Conservation (phyloP, 2,329 filamentous ascomycete genomes). For the Curvularia eragrostidis region DNA sequence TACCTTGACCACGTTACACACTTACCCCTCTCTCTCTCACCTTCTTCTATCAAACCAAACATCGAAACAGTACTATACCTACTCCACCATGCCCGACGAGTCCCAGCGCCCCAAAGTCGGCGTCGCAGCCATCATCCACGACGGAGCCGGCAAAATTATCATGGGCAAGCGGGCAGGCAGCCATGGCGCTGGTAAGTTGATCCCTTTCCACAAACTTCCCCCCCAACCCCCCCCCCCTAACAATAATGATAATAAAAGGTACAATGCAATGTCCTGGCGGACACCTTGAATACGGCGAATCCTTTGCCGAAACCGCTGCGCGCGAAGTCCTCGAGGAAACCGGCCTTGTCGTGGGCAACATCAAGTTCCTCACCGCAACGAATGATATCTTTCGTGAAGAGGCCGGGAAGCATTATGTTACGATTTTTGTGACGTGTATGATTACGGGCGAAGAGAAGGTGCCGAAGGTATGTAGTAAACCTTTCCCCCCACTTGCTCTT, state of each 20-base stretch:
- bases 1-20: too few species aligned
- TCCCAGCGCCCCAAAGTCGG: slow-evolving; percentile 52
- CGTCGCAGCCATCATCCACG: slow-evolving; percentile 58
- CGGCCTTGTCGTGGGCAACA: slow-evolving; percentile 58
- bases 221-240: background rate
- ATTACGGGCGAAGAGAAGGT: slow-evolving; percentile 57
- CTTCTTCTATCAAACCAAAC: background rate
- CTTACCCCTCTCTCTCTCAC: background rate
- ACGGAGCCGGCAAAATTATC: slow-evolving; percentile 53
- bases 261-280: slow-evolving; percentile 75
- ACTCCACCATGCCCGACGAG: slow-evolving; percentile 30
- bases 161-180: slow-evolving; percentile 57
- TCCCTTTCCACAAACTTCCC: background rate
- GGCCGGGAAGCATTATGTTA: slow-evolving; percentile 72
- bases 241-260: too few species aligned
- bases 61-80: background rate
- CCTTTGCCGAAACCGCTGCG: slow-evolving; percentile 65
- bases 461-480: slow-evolving; percentile 64
- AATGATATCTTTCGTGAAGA: slow-evolving; percentile 69
- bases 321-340: slow-evolving; percentile 77
- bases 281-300: slow-evolving; percentile 74
- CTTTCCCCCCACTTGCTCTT: background rate
- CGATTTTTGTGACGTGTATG: slow-evolving; percentile 68
- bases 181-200: slow-evolving; percentile 53
- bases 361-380: slow-evolving; percentile 66